Conservation (phyloP, 208 protist species). For the Herpetomonas samuelpessoai region DNA sequence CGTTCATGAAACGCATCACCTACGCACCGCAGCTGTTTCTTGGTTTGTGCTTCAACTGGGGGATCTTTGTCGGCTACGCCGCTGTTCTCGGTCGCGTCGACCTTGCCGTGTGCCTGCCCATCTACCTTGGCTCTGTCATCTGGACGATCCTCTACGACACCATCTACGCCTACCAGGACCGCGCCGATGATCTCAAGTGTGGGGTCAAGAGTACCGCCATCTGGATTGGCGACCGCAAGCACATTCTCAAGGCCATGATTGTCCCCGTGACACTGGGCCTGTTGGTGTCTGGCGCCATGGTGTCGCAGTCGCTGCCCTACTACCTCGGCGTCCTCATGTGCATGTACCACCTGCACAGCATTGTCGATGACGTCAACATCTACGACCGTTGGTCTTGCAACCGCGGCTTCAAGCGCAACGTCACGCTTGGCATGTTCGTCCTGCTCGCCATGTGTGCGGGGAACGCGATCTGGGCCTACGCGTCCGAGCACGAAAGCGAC, state of each 20-base stretch:
- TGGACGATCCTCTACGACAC: constrained; percentile 87
- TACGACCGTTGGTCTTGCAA: constrained; percentile 81
- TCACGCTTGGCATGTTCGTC: constrained; percentile 59
- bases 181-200: constrained; percentile 68
- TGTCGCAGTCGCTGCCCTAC: constrained; percentile 71
- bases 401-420: constrained; percentile 66
- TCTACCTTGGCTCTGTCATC: constrained; percentile 61
- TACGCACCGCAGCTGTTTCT: constrained; percentile 78
- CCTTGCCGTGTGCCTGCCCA: constrained; percentile 60
- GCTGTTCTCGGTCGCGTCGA: constrained; percentile 79
- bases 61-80: constrained; percentile 88
- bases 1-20: constrained; percentile 84
- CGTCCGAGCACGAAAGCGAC: constrained; percentile 68
- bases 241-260: constrained; percentile 67
- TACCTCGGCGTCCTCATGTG: constrained; percentile 58
- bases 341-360: constrained; percentile 59
- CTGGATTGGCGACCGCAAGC: constrained; percentile 78
- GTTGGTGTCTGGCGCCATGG: constrained; percentile 56
- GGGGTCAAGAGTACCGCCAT: constrained; percentile 83
- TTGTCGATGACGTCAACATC: constrained; percentile 88
- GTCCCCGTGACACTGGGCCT: constrained; percentile 39
- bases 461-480: constrained; percentile 73
- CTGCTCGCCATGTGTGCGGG: constrained; percentile 70
- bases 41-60: constrained; percentile 78
- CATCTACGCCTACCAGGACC: constrained; percentile 84